Base-by-base conservation (phyloP, 2,329 filamentous ascomycete genomes). In the Conoideocrella luteorostrata region DNA sequence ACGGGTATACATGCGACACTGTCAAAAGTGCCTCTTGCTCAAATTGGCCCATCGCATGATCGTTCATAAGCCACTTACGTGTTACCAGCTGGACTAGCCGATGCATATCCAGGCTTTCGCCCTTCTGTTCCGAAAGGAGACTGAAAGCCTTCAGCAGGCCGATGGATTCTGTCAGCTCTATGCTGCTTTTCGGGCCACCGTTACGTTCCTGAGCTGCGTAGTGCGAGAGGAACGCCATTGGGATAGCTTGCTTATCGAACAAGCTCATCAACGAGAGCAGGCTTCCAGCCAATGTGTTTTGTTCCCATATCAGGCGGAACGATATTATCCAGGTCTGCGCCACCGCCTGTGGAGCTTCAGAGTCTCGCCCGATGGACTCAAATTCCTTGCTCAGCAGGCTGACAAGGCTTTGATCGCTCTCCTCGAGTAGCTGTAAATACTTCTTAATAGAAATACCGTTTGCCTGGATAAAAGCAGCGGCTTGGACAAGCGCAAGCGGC, bases 401-500 rank as follows among this genome's bases (percentile, higher is more conserved):
- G 1, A 56, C 41, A 4, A 53, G 23, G 11, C 44, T 11, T 20
- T 53, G 21, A 24, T 63, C 53, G 36, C 49, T 56, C n/a, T 50
- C 41, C 3, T 52, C 46, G 10, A 64, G 42, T 0, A 62, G 49
- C 13, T 53, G 22, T 13, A 65, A 20, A 36, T 67, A 67, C 2
- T 48, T 6, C 3, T 30, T n/a, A 2, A 62, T 33, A 0, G 55
- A 39, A 4, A 59, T 56, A 3, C 29, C 43, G 6, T 59, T 61
- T 23, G 56, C 50, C 15, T 54, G 48, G 4, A 67, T 63, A 41
- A 60, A 67, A 3, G 60, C 54, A 2, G 60, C 52, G 4, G 60
- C 64, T 43, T 66, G 61, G 21, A 47, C 56, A 1, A 66, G 45
- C 0, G 63, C 62, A 22, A 66, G 56, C 1, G 63, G 62, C 0